Conservation (phyloP, 179 eudicot species). For the Vitellaria paradoxa region DNA sequence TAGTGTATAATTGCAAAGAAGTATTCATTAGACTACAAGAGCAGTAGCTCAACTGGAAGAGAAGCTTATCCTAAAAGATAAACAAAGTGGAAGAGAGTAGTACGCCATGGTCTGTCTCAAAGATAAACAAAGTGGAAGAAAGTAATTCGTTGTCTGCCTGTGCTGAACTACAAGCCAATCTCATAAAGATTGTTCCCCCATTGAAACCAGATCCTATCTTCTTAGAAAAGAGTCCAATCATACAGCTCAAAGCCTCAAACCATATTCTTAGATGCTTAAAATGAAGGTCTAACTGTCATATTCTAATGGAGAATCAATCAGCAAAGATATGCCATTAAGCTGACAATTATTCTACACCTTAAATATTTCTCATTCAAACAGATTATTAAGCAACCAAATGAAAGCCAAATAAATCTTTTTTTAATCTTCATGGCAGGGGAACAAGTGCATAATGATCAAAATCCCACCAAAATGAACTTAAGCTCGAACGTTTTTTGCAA, state of each 20-base stretch:
- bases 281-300: background rate
- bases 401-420: background rate
- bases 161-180: too few species aligned
- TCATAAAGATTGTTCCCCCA: too few species aligned
- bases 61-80: too few species aligned
- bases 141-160: too few species aligned
- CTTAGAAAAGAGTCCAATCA: background rate
- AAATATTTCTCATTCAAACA: constrained; percentile 5
- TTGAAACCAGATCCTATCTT: background rate
- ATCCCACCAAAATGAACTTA: constrained; percentile 15
- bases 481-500: background rate
- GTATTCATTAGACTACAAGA: too few species aligned
- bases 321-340: background rate
- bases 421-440: constrained; percentile 10
- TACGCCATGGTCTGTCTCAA: too few species aligned
- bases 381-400: constrained; percentile 4
- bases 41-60: too few species aligned
- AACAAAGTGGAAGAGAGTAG: too few species aligned
- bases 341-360: background rate
- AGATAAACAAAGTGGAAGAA: too few species aligned
- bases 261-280: constrained; percentile 3
- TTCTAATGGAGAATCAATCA: background rate
- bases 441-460: constrained; percentile 13
- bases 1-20: too few species aligned
- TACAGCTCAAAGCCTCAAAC: background rate